Evolutionary conservation across 202 grass and related monocot species (phyloP).

Genomic region (Carex sylvatica): DNA sequence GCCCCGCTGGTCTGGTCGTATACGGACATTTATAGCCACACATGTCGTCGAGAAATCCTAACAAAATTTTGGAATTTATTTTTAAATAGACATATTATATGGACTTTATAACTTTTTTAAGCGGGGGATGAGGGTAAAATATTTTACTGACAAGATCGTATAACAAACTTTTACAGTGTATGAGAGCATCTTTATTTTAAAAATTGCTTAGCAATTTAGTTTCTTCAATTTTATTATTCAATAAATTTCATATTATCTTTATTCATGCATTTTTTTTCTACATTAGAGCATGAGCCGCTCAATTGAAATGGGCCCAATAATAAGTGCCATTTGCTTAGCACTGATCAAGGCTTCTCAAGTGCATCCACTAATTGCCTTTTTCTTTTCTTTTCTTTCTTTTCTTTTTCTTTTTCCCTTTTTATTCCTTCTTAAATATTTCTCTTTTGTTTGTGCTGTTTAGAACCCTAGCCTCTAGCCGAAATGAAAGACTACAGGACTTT

Average conservation of each 20-base stretch:
- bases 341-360: constrained; percentile 12
- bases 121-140: not conserved
- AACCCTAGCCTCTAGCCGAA: not conserved
- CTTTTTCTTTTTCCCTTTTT: not conserved
- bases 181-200: too few relatives aligned
- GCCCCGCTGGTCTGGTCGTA: too few relatives aligned
- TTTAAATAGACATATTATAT: not conserved
- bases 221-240: not conserved
- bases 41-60: not conserved
- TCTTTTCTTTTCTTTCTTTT: not conserved
- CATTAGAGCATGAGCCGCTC: constrained; percentile 4
- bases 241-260: not conserved
- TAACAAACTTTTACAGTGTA: not conserved
- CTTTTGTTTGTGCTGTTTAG: not conserved
- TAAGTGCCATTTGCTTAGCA: constrained; percentile 22
- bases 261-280: not conserved
- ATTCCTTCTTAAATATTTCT: not conserved
- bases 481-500: not conserved
- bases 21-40: not conserved
- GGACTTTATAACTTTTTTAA: not conserved
- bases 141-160: not conserved
- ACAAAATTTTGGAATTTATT: not conserved
- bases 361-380: constrained; percentile 15
- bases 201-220: too few relatives aligned
- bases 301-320: constrained; percentile 26